phyloP scores from a whole-genome alignment of 1,139 yeast genomes.

The Zygosaccharomyces pseudobailii region DNA sequence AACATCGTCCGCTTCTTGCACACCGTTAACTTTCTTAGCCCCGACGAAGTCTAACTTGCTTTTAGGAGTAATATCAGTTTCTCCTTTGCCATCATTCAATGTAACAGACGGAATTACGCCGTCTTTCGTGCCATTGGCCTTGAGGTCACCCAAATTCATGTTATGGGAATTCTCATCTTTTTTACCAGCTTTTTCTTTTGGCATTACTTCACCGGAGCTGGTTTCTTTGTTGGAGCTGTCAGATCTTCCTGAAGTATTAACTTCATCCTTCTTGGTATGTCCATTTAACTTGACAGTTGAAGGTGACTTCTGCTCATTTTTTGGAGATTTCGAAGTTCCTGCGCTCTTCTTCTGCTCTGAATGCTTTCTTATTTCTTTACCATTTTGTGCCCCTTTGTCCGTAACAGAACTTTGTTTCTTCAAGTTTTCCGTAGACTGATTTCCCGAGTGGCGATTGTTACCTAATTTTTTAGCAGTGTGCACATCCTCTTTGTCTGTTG shows the following conservation, averaged over 20 bases:
- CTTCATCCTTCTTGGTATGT: too few relatives aligned
- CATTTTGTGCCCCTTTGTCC: neutral
- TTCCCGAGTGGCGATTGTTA: neutral
- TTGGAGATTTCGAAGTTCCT: too few relatives aligned
- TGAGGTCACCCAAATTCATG: neutral
- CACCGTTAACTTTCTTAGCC: neutral
- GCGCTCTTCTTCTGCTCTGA: too few relatives aligned
- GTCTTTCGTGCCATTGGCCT: neutral
- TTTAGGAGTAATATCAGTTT: conserved; percentile 1
- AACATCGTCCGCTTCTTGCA: neutral
- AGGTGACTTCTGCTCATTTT: too few relatives aligned
- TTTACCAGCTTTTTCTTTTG: too few relatives aligned
- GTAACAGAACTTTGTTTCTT: neutral
- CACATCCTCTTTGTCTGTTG: too few relatives aligned
- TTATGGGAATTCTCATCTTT: too few relatives aligned
- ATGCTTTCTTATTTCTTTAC: neutral
- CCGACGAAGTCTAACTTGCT: neutral
- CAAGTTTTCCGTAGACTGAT: neutral
- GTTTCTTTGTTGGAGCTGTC: too few relatives aligned
- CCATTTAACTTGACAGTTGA: too few relatives aligned
- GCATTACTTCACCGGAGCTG: too few relatives aligned
- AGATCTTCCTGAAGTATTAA: too few relatives aligned
- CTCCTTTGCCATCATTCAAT: neutral
- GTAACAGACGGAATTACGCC: neutral
- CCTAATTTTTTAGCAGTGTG: too few relatives aligned